Conservation (phyloP, 768 basidiomycete species). For the Glaciozyma antarctica region DNA sequence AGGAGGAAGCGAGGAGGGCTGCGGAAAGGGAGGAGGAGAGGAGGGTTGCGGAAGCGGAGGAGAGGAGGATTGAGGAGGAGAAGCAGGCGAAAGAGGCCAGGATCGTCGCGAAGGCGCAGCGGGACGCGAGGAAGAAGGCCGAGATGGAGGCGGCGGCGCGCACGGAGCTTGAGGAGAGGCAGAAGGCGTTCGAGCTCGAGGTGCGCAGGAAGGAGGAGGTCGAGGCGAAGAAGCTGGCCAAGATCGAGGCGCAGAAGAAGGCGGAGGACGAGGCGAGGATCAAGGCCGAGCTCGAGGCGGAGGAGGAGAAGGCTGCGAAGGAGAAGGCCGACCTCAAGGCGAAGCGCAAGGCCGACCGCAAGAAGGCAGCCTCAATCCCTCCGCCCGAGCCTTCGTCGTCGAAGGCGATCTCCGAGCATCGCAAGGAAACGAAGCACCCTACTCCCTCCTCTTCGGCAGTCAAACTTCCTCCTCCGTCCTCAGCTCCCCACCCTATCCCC, state of each 20-base stretch:
- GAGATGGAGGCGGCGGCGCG: not conserved
- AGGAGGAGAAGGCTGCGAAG: not conserved
- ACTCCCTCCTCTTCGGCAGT: too few species aligned
- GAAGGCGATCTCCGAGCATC: too few species aligned
- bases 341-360: not conserved
- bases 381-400: too few species aligned
- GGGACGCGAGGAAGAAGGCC: not conserved
- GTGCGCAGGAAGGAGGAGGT: not conserved
- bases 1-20: not conserved
- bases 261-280: not conserved
- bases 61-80: not conserved
- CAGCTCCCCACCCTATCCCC: too few species aligned
- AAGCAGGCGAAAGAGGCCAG: not conserved
- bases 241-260: not conserved
- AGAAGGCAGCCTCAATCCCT: not conserved
- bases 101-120: too few species aligned
- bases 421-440: too few species aligned
- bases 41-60: not conserved
- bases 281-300: not conserved
- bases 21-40: not conserved
- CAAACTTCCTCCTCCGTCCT: too few species aligned
- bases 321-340: not conserved
- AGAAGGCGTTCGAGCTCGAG: not conserved
- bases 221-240: not conserved
- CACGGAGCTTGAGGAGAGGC: not conserved